Conservation (phyloP, 345 rosid species). For the Lepidium didymum region DNA sequence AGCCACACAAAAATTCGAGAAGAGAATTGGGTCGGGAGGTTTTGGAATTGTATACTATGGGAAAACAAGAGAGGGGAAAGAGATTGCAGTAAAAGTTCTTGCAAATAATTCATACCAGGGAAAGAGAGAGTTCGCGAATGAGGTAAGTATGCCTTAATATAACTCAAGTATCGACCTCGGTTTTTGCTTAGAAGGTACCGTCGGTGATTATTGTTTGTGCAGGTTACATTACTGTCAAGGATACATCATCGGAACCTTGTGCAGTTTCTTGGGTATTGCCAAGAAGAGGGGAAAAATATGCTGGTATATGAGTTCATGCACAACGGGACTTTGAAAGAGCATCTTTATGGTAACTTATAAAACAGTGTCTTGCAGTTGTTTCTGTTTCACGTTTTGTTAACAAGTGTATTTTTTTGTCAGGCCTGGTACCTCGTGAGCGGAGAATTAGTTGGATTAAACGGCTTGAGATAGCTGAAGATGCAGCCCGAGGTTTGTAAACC, state of each 20-base stretch:
- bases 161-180: background rate
- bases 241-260: constrained; percentile 97
- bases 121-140: constrained; percentile 86
- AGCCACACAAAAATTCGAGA: constrained; percentile 69
- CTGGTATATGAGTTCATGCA: constrained; percentile 97
- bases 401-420: constrained; percentile 24
- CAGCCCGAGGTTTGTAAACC: constrained; percentile 63
- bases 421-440: constrained; percentile 49
- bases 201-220: constrained; percentile 9
- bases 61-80: constrained; percentile 73
- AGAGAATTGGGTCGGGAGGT: constrained; percentile 95
- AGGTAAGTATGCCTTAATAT: constrained; percentile 42
- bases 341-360: constrained; percentile 67
- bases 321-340: constrained; percentile 97
- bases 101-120: constrained; percentile 82
- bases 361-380: background rate
- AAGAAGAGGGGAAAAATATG: constrained; percentile 81
- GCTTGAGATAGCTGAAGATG: constrained; percentile 94
- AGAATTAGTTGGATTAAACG: constrained; percentile 86
- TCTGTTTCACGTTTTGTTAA: background rate
- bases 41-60: constrained; percentile 94
- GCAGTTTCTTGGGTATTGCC: constrained; percentile 96
- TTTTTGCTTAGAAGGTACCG: background rate
- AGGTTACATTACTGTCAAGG: constrained; percentile 96
- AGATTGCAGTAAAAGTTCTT: constrained; percentile 92